Conservation (phyloP, 169 alveolate species). For the Plasmodium gaboni region DNA sequence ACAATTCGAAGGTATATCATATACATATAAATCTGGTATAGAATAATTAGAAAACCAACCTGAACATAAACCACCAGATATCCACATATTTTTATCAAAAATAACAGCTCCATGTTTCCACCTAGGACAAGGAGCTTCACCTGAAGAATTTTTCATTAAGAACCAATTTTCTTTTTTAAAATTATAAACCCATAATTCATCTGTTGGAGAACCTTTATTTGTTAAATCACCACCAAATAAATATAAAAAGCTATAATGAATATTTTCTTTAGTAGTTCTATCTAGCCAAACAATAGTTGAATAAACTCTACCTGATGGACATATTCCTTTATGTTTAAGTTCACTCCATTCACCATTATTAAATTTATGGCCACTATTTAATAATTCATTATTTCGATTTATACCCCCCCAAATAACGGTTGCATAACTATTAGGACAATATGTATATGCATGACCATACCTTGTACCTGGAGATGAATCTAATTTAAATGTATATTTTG, state of each 20-base stretch:
- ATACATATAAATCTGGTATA: constrained; percentile 73
- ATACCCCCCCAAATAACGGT: constrained; percentile 75
- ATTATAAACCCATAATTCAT: constrained; percentile 77
- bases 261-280: constrained; percentile 60
- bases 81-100: constrained; percentile 76
- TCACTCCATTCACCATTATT: constrained; percentile 72
- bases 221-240: constrained; percentile 73
- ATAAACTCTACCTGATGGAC: constrained; percentile 63
- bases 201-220: constrained; percentile 69
- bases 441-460: constrained; percentile 75
- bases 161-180: constrained; percentile 61
- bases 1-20: constrained; percentile 76
- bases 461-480: constrained; percentile 64
- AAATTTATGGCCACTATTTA: constrained; percentile 70
- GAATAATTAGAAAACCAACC: constrained; percentile 77
- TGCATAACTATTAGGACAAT: constrained; percentile 54
- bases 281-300: constrained; percentile 74
- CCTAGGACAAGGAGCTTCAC: constrained; percentile 74
- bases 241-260: constrained; percentile 38
- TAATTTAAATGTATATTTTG: constrained; percentile 38
- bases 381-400: constrained; percentile 47
- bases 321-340: constrained; percentile 26
- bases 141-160: constrained; percentile 57
- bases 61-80: constrained; percentile 72
- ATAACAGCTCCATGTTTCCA: constrained; percentile 77